These are phyloP conservation scores for Pseudonitzschia multiseries DNA, from an alignment of 108 stramenopile genomes.

Conservation along the genomic window DNA sequence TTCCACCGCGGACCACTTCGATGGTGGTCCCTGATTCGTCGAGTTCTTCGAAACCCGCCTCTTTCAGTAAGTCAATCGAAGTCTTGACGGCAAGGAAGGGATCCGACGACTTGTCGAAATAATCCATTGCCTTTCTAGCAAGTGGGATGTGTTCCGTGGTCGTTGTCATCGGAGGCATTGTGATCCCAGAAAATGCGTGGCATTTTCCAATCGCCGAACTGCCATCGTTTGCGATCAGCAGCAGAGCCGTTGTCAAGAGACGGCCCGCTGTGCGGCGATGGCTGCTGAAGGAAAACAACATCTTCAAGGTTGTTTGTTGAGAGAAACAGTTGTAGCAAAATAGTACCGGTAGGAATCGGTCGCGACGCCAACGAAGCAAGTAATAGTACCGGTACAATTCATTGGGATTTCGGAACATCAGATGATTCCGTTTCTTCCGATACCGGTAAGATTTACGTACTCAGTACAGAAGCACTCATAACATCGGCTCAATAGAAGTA, in stretches of 20 bases:
- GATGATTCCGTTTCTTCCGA: too few species aligned
- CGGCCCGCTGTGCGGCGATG: neutral
- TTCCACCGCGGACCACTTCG: constrained; percentile 54
- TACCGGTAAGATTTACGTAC: too few species aligned
- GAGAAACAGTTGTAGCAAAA: neutral
- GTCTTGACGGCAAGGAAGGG: constrained; percentile 79
- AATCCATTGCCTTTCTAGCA: constrained; percentile 68
- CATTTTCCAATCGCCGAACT: neutral
- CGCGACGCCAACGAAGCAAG: too few species aligned
- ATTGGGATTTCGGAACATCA: too few species aligned
- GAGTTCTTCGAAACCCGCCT: constrained; percentile 67
- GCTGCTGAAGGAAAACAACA: neutral
- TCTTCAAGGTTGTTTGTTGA: neutral
- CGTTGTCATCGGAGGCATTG: constrained; percentile 39
- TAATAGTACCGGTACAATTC: too few species aligned
- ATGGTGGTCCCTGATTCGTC: constrained; percentile 31
- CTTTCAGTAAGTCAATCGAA: constrained; percentile 45
- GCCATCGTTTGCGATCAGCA: neutral
- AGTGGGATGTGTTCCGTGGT: constrained; percentile 54
- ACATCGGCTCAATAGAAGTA: too few species aligned
- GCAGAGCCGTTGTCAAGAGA: neutral
- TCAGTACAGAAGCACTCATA: too few species aligned
- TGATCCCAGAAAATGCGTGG: constrained; percentile 7
- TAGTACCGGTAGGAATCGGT: too few species aligned
- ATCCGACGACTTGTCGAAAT: constrained; percentile 71